phyloP scores from a whole-genome alignment of 1,139 yeast genomes.

The Nakaseomyces glabratus region DNA sequence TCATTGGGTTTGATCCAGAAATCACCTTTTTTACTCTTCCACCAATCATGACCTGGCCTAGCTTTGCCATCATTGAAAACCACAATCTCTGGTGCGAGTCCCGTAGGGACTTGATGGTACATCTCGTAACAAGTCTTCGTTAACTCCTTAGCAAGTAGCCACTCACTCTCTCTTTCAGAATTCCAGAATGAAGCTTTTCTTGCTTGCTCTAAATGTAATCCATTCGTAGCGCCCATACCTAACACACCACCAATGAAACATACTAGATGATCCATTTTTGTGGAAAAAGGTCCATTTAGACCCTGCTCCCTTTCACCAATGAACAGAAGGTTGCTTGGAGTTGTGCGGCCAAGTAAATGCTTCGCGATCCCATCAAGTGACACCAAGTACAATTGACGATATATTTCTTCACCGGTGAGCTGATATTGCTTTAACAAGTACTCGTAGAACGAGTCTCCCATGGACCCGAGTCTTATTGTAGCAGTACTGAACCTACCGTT shows the following conservation, averaged over 20 bases:
- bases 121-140: slow-evolving; percentile 77
- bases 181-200: slow-evolving; percentile 39
- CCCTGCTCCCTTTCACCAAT: slow-evolving; percentile 78
- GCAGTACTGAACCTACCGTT: slow-evolving; percentile 60
- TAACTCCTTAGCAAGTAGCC: slow-evolving; percentile 63
- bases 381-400: slow-evolving; percentile 65
- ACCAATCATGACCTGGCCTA: slow-evolving; percentile 14
- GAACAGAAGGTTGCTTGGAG: slow-evolving; percentile 50
- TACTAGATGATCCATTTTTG: slow-evolving; percentile 89
- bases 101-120: slow-evolving; percentile 67
- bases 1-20: slow-evolving; percentile 64
- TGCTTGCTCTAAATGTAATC: slow-evolving; percentile 48
- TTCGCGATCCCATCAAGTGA: slow-evolving; percentile 66
- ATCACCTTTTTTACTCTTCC: slow-evolving; percentile 36
- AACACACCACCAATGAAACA: slow-evolving; percentile 88
- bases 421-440: slow-evolving; percentile 78
- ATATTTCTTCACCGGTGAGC: slow-evolving; percentile 60
- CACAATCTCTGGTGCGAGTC: slow-evolving; percentile 82
- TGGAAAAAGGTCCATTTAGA: slow-evolving; percentile 46
- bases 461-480: slow-evolving; percentile 70
- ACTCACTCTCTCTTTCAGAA: slow-evolving; percentile 43
- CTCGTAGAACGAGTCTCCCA: slow-evolving; percentile 93
- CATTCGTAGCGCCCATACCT: slow-evolving; percentile 85
- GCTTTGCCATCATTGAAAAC: slow-evolving; percentile 39
- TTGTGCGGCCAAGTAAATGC: slow-evolving; percentile 51